Base-by-base conservation (phyloP, 352 stramenopile genomes). In the Phytopythium delawarense region DNA sequence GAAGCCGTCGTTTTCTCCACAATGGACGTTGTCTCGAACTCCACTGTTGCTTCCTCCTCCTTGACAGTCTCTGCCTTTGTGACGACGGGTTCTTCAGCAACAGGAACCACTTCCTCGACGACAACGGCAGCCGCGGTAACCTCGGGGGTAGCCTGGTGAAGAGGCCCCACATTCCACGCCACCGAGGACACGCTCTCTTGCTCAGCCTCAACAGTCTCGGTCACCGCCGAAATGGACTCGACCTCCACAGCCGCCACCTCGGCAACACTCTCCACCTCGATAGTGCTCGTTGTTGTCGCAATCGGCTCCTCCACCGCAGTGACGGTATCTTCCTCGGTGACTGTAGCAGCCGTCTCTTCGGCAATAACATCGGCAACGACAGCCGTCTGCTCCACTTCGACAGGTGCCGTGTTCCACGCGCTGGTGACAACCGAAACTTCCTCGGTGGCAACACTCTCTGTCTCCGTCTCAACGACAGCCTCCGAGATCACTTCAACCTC, bases 141-240 rank as follows among this genome's bases (percentile, higher is more conserved):
- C 28, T 46, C 45, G 15, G 57, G 42, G 25, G 20, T 12, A 35
- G 61, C 64, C 25, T 70, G 45, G 25, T 70, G 61, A 18, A 66
- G 63, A 42, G 64, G 63, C 48, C 63, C 64, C 4, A 63, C 57
- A 42, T 75, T 76, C 69, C 69, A 76, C 21, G 69, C 51, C 37
- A 50, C 54, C 11, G 66, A 73, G 28, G 58, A 8, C 7, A 32
- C 9, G 15, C 15, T 28, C 42, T 55, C 42, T 18, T 37, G 45
- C 39, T 67, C 64, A 28, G 68, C 59, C 61, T 78, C 67, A 25
- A 69, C 59, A 57, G 70, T 66, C 45, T 63, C 65, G 4, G 49
- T 37, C 11, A 53, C 51, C 18, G 42, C 32, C 18, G 55, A 57
- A 48, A 52, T 44, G 28, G 50, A 23, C 28, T 61, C 63, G 44